Base-by-base conservation (phyloP, 305 asterid genomes). In the Lippia alba region DNA sequence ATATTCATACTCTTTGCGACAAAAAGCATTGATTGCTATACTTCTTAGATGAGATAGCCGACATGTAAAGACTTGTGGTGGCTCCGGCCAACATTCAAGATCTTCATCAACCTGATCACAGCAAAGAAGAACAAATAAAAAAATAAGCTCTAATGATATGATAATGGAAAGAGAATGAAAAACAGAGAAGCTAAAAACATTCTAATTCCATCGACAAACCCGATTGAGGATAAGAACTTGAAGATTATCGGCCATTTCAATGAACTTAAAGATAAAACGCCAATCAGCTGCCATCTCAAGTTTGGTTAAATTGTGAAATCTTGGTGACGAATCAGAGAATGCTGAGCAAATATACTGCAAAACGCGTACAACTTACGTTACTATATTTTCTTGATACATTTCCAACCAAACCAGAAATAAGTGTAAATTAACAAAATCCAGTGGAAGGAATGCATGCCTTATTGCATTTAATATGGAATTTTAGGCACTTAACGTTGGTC, bases 191-290 rank as follows among this genome's bases (percentile, higher is more conserved):
- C n/a, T n/a, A n/a, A n/a, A 4, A 41, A 41, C 48, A 4, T 41
- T 9, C 12, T 9, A 12, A 16, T n/a, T 39, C 6, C 18, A 48
- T 14, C 1, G n/a, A 54, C 55, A 61, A 19, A 72, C 76, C 59
- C 34, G n/a, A 1, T 3, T 24, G 20, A 55, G 4, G 24, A 16
- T 34, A 33, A 72, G 70, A 12, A 12, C 34, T 63, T 56, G 50
- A 30, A 72, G 58, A 30, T 55, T 72, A 17, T 72, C 46, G 6
- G 76, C 76, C 24, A n/a, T 44, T 55, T 54, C 71, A 16, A 72
- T 56, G 40, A 72, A 48, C 17, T 34, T 32, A 7, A 20, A 7
- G 50, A 72, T 45, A 7, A 63, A 46, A 63, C 36, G 48, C 64
- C 69, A 53, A 51, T 71, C 63, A n/a, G 56, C 50, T 17, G 7